phyloP scores from a whole-genome alignment of 2,329 filamentous ascomycete species.

The Claviceps lovelessii region DNA sequence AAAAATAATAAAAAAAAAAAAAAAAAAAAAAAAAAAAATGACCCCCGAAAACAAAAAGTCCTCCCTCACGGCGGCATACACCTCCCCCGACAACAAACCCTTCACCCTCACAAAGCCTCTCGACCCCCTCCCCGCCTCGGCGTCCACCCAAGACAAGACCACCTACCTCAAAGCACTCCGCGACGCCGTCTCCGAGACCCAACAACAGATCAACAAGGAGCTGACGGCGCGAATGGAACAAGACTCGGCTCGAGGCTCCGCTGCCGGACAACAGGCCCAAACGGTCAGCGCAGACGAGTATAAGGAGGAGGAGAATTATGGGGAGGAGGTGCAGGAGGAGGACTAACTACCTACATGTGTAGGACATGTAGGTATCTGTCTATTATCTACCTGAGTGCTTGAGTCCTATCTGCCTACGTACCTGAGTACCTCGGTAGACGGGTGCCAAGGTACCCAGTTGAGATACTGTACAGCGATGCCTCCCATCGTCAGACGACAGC shows the following conservation, averaged over 20 bases:
- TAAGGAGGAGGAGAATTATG: conserved; percentile 65
- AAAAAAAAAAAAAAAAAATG: background rate
- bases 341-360: conserved; percentile 16
- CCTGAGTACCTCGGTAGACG: background rate
- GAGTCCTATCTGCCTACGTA: background rate
- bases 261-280: conserved; percentile 5
- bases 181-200: conserved; percentile 40
- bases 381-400: too few species aligned
- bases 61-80: conserved; percentile 36
- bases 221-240: conserved; percentile 62
- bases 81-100: conserved; percentile 32
- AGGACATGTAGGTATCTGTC: too few species aligned
- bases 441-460: background rate
- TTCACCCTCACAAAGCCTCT: conserved; percentile 30
- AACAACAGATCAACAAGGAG: conserved; percentile 53
- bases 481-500: background rate
- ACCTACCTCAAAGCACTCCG: conserved; percentile 47
- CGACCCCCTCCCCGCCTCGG: conserved; percentile 20
- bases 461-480: background rate
- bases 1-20: too few species aligned
- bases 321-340: conserved; percentile 66
- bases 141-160: conserved; percentile 35
- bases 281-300: conserved; percentile 31
- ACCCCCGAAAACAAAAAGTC: background rate
- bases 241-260: conserved; percentile 41